Percentiles rank a stretch among this genome's conserved stretches.
phyloP scores from a whole-genome alignment of 306 rosid genomes.

The Vicia faba region DNA sequence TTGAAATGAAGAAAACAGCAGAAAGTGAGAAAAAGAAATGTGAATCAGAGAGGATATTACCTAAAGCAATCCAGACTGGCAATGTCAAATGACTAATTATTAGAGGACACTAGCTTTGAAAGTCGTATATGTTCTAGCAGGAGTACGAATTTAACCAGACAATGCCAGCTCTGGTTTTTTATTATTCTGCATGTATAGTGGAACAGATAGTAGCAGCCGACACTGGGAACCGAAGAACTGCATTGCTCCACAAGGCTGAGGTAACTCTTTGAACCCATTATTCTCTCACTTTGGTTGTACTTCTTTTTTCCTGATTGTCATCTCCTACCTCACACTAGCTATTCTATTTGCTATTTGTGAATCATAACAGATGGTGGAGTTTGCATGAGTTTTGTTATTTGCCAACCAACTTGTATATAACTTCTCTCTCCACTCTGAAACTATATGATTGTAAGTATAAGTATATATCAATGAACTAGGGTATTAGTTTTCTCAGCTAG shows the following conservation, averaged over 20 bases:
- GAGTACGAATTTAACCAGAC: constrained; percentile 28
- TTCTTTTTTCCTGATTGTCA: not conserved
- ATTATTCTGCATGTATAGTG: constrained; percentile 35
- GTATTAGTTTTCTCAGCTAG: constrained; percentile 25
- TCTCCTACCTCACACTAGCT: constrained; percentile 1
- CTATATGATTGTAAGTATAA: constrained; percentile 22
- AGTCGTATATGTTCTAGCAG: constrained; percentile 36
- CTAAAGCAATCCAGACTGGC: constrained; percentile 51
- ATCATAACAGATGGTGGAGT: constrained; percentile 37
- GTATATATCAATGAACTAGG: constrained; percentile 31
- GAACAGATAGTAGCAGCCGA: constrained; percentile 32
- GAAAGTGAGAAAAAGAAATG: constrained; percentile 59
- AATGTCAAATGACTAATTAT: constrained; percentile 46
- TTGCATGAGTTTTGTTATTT: constrained; percentile 37
- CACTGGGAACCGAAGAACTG: constrained; percentile 16
- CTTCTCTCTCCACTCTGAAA: constrained; percentile 30
- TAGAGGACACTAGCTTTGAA: constrained; percentile 30
- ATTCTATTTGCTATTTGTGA: constrained; percentile 24
- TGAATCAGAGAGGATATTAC: constrained; percentile 51
- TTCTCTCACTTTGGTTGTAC: constrained; percentile 12
- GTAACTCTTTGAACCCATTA: constrained; percentile 29
- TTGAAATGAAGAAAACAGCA: constrained; percentile 69
- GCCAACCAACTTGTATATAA: constrained; percentile 46
- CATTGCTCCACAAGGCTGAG: constrained; percentile 37
- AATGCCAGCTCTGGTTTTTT: constrained; percentile 34